These are phyloP conservation scores for Isabelozyma heimii DNA, from an alignment of 805 yeast genomes.

Conservation along the genomic window DNA sequence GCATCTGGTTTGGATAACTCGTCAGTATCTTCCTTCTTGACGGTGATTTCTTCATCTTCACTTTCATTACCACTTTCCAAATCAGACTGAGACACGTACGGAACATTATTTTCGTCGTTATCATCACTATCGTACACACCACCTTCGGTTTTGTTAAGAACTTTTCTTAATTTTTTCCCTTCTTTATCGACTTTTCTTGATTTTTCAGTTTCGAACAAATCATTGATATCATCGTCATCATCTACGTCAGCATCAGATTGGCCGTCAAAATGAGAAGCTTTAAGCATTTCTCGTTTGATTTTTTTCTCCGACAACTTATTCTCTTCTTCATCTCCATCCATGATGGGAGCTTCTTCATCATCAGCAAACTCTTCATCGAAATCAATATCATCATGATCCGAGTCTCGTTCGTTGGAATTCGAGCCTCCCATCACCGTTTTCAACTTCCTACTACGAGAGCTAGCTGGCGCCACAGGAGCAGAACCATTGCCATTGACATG, in stretches of 20 bases:
- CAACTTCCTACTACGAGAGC: conserved; percentile 17
- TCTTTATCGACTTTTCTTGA: conserved; percentile 80
- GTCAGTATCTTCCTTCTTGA: conserved; percentile 32
- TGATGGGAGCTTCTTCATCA: conserved; percentile 97
- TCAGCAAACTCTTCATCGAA: conserved; percentile 97
- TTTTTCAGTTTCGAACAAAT: conserved; percentile 60
- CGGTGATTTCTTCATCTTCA: conserved; percentile 36
- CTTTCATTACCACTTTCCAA: conserved; percentile 65
- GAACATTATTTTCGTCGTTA: conserved; percentile 60
- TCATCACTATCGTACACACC: conserved; percentile 88
- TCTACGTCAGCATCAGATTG: conserved; percentile 56
- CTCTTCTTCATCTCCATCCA: conserved; percentile 96
- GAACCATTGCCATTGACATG: conserved; percentile 9
- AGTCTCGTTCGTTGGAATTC: conserved; percentile 50
- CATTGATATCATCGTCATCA: conserved; percentile 66
- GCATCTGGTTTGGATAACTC: conserved; percentile 9
- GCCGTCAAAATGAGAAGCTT: conserved; percentile 74
- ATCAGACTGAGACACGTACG: conserved; percentile 58
- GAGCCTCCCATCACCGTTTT: conserved; percentile 44
- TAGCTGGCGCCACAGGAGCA: conserved; percentile 5
- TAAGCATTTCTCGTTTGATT: conserved; percentile 79
- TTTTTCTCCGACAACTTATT: conserved; percentile 83
- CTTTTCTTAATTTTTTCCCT: conserved; percentile 81
- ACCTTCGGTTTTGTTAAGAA: conserved; percentile 80
- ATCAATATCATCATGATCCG: conserved; percentile 90